phyloP scores from a whole-genome alignment of 2,329 filamentous ascomycete species.

The Phyllosticta citrichinensis region DNA sequence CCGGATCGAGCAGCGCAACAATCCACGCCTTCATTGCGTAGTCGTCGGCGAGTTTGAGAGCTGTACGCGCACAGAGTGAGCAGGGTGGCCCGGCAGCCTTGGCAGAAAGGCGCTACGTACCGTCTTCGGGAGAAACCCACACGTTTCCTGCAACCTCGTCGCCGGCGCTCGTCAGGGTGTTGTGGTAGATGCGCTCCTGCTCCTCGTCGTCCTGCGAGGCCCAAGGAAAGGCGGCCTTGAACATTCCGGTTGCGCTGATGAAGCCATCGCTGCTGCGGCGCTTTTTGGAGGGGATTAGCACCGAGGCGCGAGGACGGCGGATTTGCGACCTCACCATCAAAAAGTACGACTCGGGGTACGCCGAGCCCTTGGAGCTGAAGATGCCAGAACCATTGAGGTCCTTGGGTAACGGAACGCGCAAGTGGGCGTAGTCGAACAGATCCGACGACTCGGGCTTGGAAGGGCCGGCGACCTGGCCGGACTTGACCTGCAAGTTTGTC shows the following conservation, averaged over 20 bases:
- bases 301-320: background rate
- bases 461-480: conserved; percentile 55
- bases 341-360: conserved; percentile 82
- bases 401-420: conserved; percentile 84
- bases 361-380: conserved; percentile 57
- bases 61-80: conserved; percentile 36
- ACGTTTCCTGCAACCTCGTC: conserved; percentile 90
- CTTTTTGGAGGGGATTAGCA: conserved; percentile 26
- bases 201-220: conserved; percentile 64
- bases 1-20: conserved; percentile 79
- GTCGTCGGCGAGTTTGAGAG: conserved; percentile 73
- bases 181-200: conserved; percentile 72
- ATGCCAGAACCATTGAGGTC: conserved; percentile 82
- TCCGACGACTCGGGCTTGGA: conserved; percentile 66
- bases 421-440: conserved; percentile 89
- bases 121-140: conserved; percentile 76
- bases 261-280: conserved; percentile 76
- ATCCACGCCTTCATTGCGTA: conserved; percentile 85
- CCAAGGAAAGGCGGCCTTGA: conserved; percentile 80
- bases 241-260: conserved; percentile 82
- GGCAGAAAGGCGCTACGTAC: conserved; percentile 29
- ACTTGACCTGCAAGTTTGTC: conserved; percentile 79
- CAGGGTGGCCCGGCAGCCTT: background rate
- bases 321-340: conserved; percentile 54
- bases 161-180: conserved; percentile 70